These are phyloP conservation scores for Saccharomycopsis javanensis DNA, from an alignment of 805 yeast genomes.

Conservation along the genomic window DNA sequence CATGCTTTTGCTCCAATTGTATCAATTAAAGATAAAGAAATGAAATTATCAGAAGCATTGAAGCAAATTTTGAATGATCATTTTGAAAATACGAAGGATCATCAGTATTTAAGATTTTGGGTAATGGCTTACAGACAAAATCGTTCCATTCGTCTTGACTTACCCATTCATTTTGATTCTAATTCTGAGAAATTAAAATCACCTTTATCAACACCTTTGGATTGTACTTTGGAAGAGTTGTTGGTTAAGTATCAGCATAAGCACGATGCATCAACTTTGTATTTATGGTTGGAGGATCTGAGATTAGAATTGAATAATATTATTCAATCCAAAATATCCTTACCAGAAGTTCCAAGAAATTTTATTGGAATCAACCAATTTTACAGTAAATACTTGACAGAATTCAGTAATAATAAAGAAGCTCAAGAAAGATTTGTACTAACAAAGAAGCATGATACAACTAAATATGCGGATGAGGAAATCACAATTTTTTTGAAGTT, in stretches of 20 bases:
- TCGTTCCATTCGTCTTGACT: constrained; percentile 56
- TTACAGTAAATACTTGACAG: constrained; percentile 3
- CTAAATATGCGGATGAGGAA: constrained; percentile 22
- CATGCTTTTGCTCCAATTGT: neutral
- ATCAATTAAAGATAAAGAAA: neutral
- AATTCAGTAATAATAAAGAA: neutral
- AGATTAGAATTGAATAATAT: constrained; percentile 12
- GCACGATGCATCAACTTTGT: constrained; percentile 26
- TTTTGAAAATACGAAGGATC: neutral
- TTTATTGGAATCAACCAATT: constrained; percentile 8
- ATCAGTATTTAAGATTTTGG: constrained; percentile 45
- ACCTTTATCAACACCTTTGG: constrained; percentile 1
- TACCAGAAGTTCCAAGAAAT: constrained; percentile 11
- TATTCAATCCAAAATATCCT: neutral
- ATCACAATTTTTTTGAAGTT: constrained; percentile 46
- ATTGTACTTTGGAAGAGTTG: constrained; percentile 21
- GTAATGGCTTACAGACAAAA: constrained; percentile 58
- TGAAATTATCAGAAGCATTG: neutral
- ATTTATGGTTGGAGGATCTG: constrained; percentile 59
- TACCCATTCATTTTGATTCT: constrained; percentile 25
- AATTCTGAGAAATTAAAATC: neutral
- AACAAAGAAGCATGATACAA: neutral
- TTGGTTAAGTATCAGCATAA: neutral
- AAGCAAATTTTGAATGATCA: neutral
- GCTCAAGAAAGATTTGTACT: neutral